Conservation (phyloP, 352 stramenopile species). For the Globisporangium parvum region DNA sequence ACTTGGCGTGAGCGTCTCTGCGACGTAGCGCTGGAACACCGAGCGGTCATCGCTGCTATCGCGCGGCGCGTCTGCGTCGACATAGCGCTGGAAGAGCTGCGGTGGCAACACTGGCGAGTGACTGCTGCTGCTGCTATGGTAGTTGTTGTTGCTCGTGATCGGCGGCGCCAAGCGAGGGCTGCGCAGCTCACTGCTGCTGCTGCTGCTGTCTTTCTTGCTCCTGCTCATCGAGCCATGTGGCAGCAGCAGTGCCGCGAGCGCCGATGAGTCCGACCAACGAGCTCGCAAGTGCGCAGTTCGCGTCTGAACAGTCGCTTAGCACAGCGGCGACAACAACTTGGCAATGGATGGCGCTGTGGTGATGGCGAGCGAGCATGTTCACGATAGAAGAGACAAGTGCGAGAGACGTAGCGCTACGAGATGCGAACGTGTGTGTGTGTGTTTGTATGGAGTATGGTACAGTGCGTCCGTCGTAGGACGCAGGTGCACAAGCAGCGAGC, state of each 20-base stretch:
- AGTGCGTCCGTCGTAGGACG: too few species aligned
- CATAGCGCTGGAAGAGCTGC: too few species aligned
- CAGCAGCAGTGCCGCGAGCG: not conserved
- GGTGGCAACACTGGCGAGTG: too few species aligned
- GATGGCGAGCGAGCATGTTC: not conserved
- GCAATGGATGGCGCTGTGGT: too few species aligned
- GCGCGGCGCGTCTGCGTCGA: too few species aligned
- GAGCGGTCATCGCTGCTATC: constrained; percentile 6
- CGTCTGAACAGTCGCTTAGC: too few species aligned
- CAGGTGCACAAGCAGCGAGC: too few species aligned
- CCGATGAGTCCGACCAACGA: too few species aligned
- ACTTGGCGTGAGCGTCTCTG: constrained; percentile 1
- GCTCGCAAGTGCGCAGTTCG: too few species aligned
- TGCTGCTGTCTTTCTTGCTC: constrained; percentile 3
- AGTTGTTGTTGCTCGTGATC: not conserved
- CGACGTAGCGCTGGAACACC: constrained; percentile 11
- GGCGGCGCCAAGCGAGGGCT: constrained; percentile 5
- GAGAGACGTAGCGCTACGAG: not conserved
- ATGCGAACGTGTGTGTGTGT: too few species aligned
- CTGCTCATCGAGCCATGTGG: constrained; percentile 6
- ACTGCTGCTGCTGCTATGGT: not conserved
- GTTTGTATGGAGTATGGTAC: too few species aligned
- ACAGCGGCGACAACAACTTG: not conserved
- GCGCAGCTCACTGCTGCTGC: constrained; percentile 6
- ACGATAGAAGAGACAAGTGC: not conserved